Base-by-base conservation (phyloP, 192 early-diverging fungal species). In the Dimargaris verticillata region DNA sequence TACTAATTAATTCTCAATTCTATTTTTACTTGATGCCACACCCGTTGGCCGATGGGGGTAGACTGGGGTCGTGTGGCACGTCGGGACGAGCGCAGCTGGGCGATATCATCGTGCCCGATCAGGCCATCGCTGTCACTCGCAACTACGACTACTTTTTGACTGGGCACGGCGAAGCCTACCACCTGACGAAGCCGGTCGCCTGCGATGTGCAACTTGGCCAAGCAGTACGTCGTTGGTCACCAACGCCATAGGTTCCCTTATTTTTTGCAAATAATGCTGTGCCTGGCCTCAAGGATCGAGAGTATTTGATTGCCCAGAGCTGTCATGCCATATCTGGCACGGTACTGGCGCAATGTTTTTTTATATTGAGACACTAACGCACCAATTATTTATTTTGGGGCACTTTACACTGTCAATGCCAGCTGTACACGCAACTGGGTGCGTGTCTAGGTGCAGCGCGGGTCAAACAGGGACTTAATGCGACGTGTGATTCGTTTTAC, bases 401-500 rank as follows among this genome's bases (percentile, higher is more conserved):
- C 65, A 22, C 45, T 53, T 38, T 24, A 29, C 14, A 22, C 15
- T 62, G n/a, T 61, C 63, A 22, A 62, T 46, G 17, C 59, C 65
- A 53, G 44, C 66, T 62, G 66, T 69, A 60, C 66, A 68, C 11
- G 52, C 38, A 69, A 33, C 49, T 87, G 10, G 57, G 46, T 11
- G 20, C 65, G 13, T 61, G 57, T 5, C 38, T 81, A 24, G 76
- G 73, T 15, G 60, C 63, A 12, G 61, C 68, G 5, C 65, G 72
- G 26, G 78, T 87, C 48, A 66, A 70, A 42, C 44, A 61, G 0
- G 89, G 92, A 0, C 44, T 84, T 43, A 86, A 89, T 58, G 86
- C 82, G 3, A 85, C 81, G 20, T 85, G 84, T 1, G 87, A 89
- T 62, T 85, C 84, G 7, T 95, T 95, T 71, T 95, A 95, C 64